Evolutionary conservation across 2,329 filamentous ascomycete genomes (phyloP), one percentile per base, ranked within the genome.

Genomic region (Fusarium brevicatenulatum): DNA sequence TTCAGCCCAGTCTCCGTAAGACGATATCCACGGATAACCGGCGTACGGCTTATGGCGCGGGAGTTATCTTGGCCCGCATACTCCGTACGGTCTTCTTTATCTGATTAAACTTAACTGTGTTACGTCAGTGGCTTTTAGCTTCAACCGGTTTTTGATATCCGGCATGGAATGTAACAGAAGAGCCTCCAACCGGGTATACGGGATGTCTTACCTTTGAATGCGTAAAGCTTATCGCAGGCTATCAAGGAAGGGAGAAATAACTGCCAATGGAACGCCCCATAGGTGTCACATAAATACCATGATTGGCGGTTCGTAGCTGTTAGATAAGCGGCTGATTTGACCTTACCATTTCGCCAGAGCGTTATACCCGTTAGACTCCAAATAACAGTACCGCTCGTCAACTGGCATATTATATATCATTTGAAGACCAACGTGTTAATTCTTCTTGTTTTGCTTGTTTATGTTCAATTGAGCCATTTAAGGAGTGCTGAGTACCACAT

Each of bases 101-200:
- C 30, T 18, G 16, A 5, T n/a, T 2, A n/a, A 18, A 5, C 2
- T 4, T 12, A 4, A 1, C 2, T 2, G 32, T 3, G 5, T 15
- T 34, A 19, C n/a, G n/a, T 52, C 30, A 34, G 16, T 15, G 2
- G 4, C 30, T 2, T 5, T 15, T 8, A 19, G n/a, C 16, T 52
- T 3, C 5, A 0, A 0, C n/a, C 9, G 30, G 30, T 15, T 50
- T 50, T 23, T 11, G 4, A 34, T 19, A 9, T 19, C 11, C 9
- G 16, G 15, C 6, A 1, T 9, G 30, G 30, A 30, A 30, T 30
- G 30, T 30, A 30, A 30, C 4, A 23, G 11, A 50, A 34, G 6
- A 4, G 12, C 30, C 21, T 49, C 0, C 3, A 9, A 4, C 4
- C 15, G 13, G 30, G 21, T 23, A 23, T 7, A 34, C 16, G 4